Conservation (phyloP, 441 rosid species). For the Isatis lusitanica region DNA sequence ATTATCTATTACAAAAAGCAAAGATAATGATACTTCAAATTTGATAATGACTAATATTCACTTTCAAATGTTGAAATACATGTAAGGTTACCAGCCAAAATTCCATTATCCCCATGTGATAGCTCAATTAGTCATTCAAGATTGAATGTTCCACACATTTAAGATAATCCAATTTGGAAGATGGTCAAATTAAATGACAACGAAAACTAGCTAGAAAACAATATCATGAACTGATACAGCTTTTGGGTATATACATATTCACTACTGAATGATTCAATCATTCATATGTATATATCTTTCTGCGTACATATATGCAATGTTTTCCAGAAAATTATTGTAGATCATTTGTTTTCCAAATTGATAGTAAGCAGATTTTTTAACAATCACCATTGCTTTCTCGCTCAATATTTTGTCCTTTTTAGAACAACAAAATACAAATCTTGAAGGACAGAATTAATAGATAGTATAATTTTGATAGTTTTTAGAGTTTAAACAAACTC, state of each 20-base stretch:
- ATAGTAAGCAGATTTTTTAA: not conserved
- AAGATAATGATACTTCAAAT: not conserved
- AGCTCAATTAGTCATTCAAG: not conserved
- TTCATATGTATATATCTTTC: not conserved
- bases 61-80: not conserved
- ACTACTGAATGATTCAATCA: not conserved
- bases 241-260: not conserved
- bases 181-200: not conserved
- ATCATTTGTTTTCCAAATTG: not conserved
- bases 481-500: not conserved
- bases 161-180: not conserved
- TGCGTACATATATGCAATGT: not conserved
- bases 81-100: not conserved
- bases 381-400: not conserved
- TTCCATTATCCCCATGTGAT: not conserved
- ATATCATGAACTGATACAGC: not conserved
- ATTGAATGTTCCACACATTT: not conserved
- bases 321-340: not conserved
- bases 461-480: not conserved
- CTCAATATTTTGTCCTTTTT: not conserved
- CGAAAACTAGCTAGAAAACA: not conserved
- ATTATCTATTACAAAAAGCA: not conserved
- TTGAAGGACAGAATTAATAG: not conserved
- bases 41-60: not conserved
- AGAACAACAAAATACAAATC: not conserved